These are phyloP conservation scores for Rehmannia glutinosa DNA, from an alignment of 257 asterid species.

Conservation along the genomic window DNA sequence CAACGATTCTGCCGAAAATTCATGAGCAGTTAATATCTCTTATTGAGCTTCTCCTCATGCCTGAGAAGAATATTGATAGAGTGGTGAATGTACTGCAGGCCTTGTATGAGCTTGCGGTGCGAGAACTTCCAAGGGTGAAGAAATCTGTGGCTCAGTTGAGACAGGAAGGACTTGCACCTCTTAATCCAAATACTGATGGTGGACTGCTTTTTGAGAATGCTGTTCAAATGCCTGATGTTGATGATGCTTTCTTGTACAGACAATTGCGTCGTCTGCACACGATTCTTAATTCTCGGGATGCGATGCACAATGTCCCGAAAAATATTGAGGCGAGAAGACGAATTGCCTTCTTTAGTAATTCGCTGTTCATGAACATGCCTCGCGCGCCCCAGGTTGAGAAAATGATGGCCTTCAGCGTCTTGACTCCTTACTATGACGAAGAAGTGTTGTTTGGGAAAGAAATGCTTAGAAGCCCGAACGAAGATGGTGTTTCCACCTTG, in stretches of 20 bases:
- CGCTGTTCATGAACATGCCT: conserved; percentile 95
- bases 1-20: conserved; percentile 47
- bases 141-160: conserved; percentile 51
- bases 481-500: conserved; percentile 81
- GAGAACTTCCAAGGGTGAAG: conserved; percentile 64
- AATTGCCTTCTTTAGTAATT: conserved; percentile 84
- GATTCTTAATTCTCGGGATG: conserved; percentile 70
- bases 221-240: conserved; percentile 51
- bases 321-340: conserved; percentile 76
- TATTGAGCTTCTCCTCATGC: conserved; percentile 49
- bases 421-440: conserved; percentile 95
- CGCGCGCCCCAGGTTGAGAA: conserved; percentile 91
- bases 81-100: conserved; percentile 74
- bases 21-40: conserved; percentile 56
- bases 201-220: conserved; percentile 68
- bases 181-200: conserved; percentile 17
- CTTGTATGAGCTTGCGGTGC: conserved; percentile 68
- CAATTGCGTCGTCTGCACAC: conserved; percentile 76
- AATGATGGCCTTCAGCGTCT: conserved; percentile 92
- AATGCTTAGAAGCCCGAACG: conserved; percentile 70
- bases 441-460: conserved; percentile 86
- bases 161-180: conserved; percentile 70
- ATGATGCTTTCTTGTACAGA: conserved; percentile 63
- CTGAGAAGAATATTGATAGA: conserved; percentile 46
- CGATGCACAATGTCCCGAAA: conserved; percentile 74